phyloP scores from a whole-genome alignment of 192 early-diverging fungal genomes.

The Coemansia sp. region DNA sequence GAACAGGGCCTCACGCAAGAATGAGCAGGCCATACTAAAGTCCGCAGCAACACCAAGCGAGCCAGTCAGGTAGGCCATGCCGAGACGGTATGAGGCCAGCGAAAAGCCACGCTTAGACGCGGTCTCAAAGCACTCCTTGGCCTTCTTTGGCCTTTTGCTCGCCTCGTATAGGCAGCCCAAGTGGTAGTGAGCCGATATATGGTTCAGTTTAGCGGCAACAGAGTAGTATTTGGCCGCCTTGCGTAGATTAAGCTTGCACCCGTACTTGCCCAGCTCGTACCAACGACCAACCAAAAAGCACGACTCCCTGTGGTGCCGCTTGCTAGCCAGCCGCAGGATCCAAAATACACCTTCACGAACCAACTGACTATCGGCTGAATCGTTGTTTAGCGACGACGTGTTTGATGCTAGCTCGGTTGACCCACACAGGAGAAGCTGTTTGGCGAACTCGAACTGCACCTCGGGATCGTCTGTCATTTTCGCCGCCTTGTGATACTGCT shows the following conservation, averaged over 20 bases:
- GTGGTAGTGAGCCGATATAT: constrained; percentile 44
- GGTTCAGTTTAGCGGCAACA: constrained; percentile 34
- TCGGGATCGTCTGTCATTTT: constrained; percentile 71
- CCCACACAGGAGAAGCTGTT: constrained; percentile 56
- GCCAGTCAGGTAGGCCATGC: constrained; percentile 55
- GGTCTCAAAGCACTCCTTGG: constrained; percentile 45
- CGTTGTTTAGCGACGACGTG: constrained; percentile 17
- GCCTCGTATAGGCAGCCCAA: constrained; percentile 42
- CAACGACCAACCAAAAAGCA: constrained; percentile 56
- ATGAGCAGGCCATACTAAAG: constrained; percentile 56
- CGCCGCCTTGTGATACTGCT: constrained; percentile 72
- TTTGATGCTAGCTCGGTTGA: constrained; percentile 49
- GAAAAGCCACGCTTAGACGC: constrained; percentile 50
- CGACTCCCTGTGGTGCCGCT: constrained; percentile 38
- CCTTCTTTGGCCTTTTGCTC: constrained; percentile 35
- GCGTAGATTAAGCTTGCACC: constrained; percentile 40
- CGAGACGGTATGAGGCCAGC: constrained; percentile 44
- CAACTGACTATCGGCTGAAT: constrained; percentile 36
- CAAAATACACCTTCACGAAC: constrained; percentile 57
- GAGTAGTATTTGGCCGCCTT: constrained; percentile 46
- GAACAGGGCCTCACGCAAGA: constrained; percentile 51
- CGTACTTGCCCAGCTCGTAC: constrained; percentile 56
- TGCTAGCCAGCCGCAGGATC: constrained; percentile 53
- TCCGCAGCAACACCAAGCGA: constrained; percentile 47
- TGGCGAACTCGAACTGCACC: constrained; percentile 77